phyloP scores from a whole-genome alignment of 2,329 filamentous ascomycete species.

The Pochonia chlamydosporia region DNA sequence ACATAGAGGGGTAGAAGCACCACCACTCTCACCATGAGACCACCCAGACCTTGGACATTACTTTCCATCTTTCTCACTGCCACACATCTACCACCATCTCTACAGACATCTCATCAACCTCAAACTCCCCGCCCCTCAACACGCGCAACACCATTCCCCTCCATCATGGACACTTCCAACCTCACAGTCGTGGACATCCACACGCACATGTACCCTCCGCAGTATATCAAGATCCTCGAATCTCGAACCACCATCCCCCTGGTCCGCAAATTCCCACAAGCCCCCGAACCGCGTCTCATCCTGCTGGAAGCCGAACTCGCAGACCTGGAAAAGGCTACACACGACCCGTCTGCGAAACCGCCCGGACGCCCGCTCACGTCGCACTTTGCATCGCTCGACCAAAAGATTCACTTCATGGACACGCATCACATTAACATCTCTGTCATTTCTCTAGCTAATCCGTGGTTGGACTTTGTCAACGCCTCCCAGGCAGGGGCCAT shows the following conservation, averaged over 20 bases:
- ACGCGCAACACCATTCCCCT: background rate
- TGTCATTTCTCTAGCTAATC: conserved; percentile 85
- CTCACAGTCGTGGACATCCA: conserved; percentile 57
- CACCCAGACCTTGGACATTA: too few relatives aligned
- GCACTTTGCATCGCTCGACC: conserved; percentile 73
- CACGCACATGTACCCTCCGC: conserved; percentile 64
- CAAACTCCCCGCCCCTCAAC: background rate
- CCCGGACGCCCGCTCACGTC: conserved; percentile 77
- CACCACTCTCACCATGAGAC: too few relatives aligned
- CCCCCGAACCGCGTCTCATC: conserved; percentile 56
- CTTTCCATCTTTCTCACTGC: too few relatives aligned
- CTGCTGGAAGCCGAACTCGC: conserved; percentile 50
- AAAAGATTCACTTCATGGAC: conserved; percentile 87
- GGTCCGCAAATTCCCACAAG: conserved; percentile 57
- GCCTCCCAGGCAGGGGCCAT: conserved; percentile 54
- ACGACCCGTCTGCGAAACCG: conserved; percentile 49
- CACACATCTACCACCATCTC: too few relatives aligned
- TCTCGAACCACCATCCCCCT: conserved; percentile 60
- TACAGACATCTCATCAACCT: background rate
- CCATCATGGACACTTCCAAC: conserved; percentile 27
- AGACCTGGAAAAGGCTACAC: conserved; percentile 41
- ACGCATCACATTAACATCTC: conserved; percentile 75
- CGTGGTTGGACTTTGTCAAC: conserved; percentile 83
- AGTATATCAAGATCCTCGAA: conserved; percentile 56
- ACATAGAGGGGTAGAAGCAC: too few relatives aligned